Percentiles rank a stretch among this genome's conserved stretches.
These are phyloP conservation scores for Thraustotheca clavata DNA, from an alignment of 352 stramenopile genomes.

Conservation along the genomic window DNA sequence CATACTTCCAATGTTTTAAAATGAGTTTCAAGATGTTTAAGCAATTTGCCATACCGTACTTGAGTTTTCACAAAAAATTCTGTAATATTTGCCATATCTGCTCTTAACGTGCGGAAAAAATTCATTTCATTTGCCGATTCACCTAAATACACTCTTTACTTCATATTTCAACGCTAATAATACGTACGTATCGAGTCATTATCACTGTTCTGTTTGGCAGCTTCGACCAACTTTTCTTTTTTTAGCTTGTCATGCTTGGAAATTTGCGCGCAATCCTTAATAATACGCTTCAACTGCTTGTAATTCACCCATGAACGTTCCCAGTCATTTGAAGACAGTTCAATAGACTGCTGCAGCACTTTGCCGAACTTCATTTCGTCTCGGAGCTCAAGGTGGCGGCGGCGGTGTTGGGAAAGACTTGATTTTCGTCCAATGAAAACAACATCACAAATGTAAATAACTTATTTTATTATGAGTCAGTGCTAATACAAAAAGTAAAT, in stretches of 20 bases:
- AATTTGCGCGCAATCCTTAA: constrained; percentile 85
- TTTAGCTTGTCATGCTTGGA: constrained; percentile 80
- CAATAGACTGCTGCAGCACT: constrained; percentile 78
- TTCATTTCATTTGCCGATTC: constrained; percentile 80
- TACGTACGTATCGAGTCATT: constrained; percentile 83
- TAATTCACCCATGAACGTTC: constrained; percentile 80
- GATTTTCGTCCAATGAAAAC: constrained; percentile 10
- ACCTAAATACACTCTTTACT: no score
- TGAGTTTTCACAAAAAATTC: constrained; percentile 83
- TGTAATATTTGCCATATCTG: constrained; percentile 79
- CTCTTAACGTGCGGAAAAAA: constrained; percentile 77
- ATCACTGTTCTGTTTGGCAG: constrained; percentile 78
- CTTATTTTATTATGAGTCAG: background rate
- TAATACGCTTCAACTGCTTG: constrained; percentile 85
- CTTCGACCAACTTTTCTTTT: constrained; percentile 59
- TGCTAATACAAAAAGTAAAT: background rate
- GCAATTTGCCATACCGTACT: constrained; percentile 51
- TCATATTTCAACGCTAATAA: background rate
- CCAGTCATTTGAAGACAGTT: constrained; percentile 69
- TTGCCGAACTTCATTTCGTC: constrained; percentile 82
- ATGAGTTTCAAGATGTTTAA: constrained; percentile 55
- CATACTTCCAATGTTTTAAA: constrained; percentile 57
- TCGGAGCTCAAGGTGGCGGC: background rate
- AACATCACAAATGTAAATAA: background rate
- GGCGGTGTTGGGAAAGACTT: background rate